A percentile compares a stretch with the other conserved stretches of the same genome.
Conservation (phyloP, 805 yeast species). For the Yamadazyma ubonensis region DNA sequence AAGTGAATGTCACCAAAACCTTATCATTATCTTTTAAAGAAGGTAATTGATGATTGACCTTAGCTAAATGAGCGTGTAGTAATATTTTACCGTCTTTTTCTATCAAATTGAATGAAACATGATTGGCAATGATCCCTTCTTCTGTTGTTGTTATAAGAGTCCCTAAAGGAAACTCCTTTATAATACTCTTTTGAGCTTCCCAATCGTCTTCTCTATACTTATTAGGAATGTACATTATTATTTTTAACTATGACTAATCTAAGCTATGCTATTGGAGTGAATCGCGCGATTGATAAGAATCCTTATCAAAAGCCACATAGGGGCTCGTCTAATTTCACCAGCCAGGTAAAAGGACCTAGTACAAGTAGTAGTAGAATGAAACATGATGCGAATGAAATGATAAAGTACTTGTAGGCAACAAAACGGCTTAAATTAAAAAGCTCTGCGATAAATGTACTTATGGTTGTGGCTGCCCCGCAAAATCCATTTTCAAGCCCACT, state of each 20-base stretch:
- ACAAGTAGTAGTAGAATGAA: constrained; percentile 55
- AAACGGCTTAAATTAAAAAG: constrained; percentile 34
- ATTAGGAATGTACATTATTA: constrained; percentile 38
- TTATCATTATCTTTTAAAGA: constrained; percentile 37
- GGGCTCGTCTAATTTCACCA: constrained; percentile 42
- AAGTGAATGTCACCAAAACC: constrained; percentile 52
- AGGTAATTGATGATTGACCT: constrained; percentile 49
- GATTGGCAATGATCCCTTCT: constrained; percentile 49
- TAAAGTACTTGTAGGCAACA: constrained; percentile 51
- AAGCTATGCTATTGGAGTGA: neutral
- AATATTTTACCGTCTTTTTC: constrained; percentile 34
- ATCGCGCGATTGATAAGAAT: neutral
- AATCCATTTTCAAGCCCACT: constrained; percentile 61
- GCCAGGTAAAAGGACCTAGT: constrained; percentile 74
- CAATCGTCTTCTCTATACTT: constrained; percentile 31
- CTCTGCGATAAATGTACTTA: constrained; percentile 77
- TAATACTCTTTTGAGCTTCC: constrained; percentile 40
- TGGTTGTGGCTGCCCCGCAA: constrained; percentile 71
- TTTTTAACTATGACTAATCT: neutral
- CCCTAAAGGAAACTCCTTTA: constrained; percentile 51
- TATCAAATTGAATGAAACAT: constrained; percentile 52
- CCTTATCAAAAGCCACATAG: constrained; percentile 15
- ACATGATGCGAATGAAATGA: constrained; percentile 44
- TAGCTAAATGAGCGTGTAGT: constrained; percentile 57
- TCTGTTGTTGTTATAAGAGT: constrained; percentile 44